Evolutionary conservation across 768 basidiomycete species (phyloP).

Genomic region (Termitomyces sp.): DNA sequence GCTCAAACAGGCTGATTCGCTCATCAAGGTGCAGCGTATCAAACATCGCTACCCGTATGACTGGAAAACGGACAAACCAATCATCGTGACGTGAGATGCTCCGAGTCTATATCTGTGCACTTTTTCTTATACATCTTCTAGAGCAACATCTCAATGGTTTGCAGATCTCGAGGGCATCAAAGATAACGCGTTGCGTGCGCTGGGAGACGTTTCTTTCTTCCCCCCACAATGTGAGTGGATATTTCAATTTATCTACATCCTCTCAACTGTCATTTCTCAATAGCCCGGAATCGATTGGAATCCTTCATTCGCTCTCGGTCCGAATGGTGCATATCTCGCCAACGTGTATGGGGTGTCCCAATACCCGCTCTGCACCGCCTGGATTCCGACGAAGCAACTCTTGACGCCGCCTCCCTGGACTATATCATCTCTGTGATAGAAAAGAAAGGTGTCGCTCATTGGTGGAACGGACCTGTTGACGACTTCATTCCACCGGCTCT

Average conservation of each 20-base stretch:
- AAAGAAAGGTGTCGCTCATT: constrained; percentile 71
- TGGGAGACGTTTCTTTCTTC: constrained; percentile 70
- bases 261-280: neutral
- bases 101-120: neutral
- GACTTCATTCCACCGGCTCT: constrained; percentile 75
- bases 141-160: constrained; percentile 97
- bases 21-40: constrained; percentile 67
- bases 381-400: constrained; percentile 57
- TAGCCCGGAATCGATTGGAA: constrained; percentile 86
- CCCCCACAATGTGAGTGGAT: constrained; percentile 62
- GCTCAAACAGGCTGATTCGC: constrained; percentile 48
- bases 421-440: constrained; percentile 79
- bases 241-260: neutral
- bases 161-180: constrained; percentile 89
- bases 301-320: constrained; percentile 84
- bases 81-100: constrained; percentile 76
- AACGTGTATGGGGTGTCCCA: constrained; percentile 96
- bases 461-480: constrained; percentile 87
- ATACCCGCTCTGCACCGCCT: constrained; percentile 83
- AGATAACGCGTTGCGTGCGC: constrained; percentile 61
- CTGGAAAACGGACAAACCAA: constrained; percentile 91
- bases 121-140: constrained; percentile 21
- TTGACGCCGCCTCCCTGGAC: constrained; percentile 59
- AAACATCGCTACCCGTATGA: constrained; percentile 94
- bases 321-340: constrained; percentile 99